phyloP scores from a whole-genome alignment of 805 yeast genomes.

The Saccharomycopsis sp. region DNA sequence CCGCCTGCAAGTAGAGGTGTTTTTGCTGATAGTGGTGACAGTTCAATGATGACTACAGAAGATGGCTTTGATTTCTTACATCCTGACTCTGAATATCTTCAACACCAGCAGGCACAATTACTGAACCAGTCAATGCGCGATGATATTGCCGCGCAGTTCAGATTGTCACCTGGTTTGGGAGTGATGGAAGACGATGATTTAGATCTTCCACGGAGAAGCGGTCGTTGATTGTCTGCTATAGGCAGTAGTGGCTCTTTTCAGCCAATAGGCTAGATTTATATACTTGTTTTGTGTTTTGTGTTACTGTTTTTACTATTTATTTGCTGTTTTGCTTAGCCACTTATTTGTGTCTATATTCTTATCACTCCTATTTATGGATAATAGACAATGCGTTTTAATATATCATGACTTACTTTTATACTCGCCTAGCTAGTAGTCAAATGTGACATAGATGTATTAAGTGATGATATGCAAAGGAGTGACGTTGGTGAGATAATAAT shows the following conservation, averaged over 20 bases:
- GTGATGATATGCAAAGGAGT: background rate
- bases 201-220: background rate
- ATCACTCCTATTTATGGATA: too few relatives aligned
- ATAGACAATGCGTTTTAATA: too few relatives aligned
- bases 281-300: background rate
- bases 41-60: background rate
- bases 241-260: too few relatives aligned
- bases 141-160: background rate
- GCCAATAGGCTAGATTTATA: too few relatives aligned
- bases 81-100: background rate
- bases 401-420: too few relatives aligned
- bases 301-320: background rate
- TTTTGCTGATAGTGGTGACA: background rate
- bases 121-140: background rate
- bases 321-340: too few relatives aligned
- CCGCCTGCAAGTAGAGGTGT: constrained; percentile 1
- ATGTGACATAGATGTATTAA: background rate
- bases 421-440: too few relatives aligned
- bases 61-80: background rate
- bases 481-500: background rate
- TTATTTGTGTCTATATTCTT: too few relatives aligned
- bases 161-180: background rate
- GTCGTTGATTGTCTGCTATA: background rate
- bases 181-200: background rate
- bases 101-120: background rate